A percentile compares a stretch with the other conserved stretches of the same genome.
phyloP scores from a whole-genome alignment of 2,329 filamentous ascomycete genomes.

The Arachnomyces sp. region DNA sequence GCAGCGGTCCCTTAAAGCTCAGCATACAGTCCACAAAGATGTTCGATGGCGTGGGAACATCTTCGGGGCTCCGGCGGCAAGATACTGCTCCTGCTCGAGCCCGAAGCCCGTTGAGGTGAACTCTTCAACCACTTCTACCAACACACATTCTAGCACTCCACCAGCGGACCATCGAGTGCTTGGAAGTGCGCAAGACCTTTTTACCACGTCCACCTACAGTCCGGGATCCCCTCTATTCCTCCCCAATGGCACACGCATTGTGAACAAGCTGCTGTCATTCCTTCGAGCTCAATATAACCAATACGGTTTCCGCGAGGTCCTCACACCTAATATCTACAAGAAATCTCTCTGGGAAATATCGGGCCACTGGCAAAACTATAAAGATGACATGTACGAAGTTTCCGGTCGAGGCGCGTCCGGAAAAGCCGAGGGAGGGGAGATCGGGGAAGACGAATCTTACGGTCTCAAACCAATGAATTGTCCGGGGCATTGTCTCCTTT shows the following conservation, averaged over 20 bases:
- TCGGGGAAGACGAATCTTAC: slow-evolving; percentile 61
- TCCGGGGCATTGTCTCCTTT: slow-evolving; percentile 79
- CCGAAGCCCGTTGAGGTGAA: slow-evolving; percentile 10
- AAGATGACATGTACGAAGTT: slow-evolving; percentile 87
- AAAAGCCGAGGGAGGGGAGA: slow-evolving; percentile 35
- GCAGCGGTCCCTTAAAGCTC: slow-evolving; percentile 9
- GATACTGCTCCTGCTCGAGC: slow-evolving; percentile 24
- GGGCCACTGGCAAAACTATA: slow-evolving; percentile 82
- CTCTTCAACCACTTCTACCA: slow-evolving; percentile 4
- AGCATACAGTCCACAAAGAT: not conserved
- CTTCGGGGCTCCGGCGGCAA: slow-evolving; percentile 12
- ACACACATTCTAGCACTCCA: slow-evolving; percentile 28
- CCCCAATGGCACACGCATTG: slow-evolving; percentile 71
- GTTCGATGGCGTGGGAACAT: slow-evolving; percentile 2
- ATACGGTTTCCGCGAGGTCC: slow-evolving; percentile 81
- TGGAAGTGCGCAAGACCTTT: slow-evolving; percentile 59
- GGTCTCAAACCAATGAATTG: slow-evolving; percentile 92
- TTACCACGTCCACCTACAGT: slow-evolving; percentile 70
- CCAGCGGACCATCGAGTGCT: slow-evolving; percentile 45
- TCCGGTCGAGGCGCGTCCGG: slow-evolving; percentile 43
- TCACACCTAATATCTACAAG: slow-evolving; percentile 87
- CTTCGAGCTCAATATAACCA: slow-evolving; percentile 74
- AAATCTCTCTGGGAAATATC: slow-evolving; percentile 78
- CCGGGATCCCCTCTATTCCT: slow-evolving; percentile 80
- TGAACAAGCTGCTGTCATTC: slow-evolving; percentile 76